Percentiles rank a stretch among this genome's conserved stretches.
phyloP scores from a whole-genome alignment of 1,139 yeast genomes.

The Sugiyamaella grinbergsii region DNA sequence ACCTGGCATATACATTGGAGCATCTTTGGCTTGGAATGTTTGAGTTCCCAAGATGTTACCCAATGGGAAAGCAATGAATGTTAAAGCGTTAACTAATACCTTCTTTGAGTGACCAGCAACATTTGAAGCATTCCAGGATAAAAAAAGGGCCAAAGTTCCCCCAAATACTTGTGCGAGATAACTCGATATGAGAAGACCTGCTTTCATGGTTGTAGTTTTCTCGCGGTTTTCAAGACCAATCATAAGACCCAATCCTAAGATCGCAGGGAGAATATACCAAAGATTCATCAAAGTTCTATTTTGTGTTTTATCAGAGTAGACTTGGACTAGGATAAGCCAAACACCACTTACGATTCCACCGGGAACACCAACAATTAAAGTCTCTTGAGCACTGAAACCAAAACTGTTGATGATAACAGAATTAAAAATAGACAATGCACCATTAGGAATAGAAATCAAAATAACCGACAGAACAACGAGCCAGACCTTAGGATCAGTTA shows the following conservation, averaged over 20 bases:
- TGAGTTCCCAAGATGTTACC: constrained; percentile 60
- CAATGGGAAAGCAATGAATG: constrained; percentile 55
- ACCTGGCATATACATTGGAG: constrained; percentile 53
- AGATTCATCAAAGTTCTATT: constrained; percentile 13
- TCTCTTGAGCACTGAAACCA: constrained; percentile 21
- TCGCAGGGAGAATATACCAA: constrained; percentile 10
- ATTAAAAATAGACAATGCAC: constrained; percentile 24
- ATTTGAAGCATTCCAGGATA: constrained; percentile 44
- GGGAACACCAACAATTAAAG: constrained; percentile 23
- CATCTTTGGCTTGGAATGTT: constrained; percentile 51
- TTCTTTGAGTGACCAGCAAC: constrained; percentile 75
- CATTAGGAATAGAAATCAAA: constrained; percentile 31
- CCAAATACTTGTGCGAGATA: constrained; percentile 16
- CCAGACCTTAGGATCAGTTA: constrained; percentile 34
- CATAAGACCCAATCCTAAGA: constrained; percentile 15
- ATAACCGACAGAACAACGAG: constrained; percentile 41
- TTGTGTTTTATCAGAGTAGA: constrained; percentile 9
- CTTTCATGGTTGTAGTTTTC: constrained; percentile 20
- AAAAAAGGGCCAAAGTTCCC: constrained; percentile 18
- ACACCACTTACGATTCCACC: constrained; percentile 23
- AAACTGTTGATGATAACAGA: constrained; percentile 23
- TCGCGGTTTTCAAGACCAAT: constrained; percentile 19
- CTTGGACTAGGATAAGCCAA: constrained; percentile 18
- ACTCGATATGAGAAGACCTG: constrained; percentile 17
- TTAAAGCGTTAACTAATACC: constrained; percentile 54